Evolutionary conservation across 2,329 filamentous ascomycete species (phyloP), one percentile per base, ranked within the genome.

Genomic region (Pseudogymnoascus sp.): DNA sequence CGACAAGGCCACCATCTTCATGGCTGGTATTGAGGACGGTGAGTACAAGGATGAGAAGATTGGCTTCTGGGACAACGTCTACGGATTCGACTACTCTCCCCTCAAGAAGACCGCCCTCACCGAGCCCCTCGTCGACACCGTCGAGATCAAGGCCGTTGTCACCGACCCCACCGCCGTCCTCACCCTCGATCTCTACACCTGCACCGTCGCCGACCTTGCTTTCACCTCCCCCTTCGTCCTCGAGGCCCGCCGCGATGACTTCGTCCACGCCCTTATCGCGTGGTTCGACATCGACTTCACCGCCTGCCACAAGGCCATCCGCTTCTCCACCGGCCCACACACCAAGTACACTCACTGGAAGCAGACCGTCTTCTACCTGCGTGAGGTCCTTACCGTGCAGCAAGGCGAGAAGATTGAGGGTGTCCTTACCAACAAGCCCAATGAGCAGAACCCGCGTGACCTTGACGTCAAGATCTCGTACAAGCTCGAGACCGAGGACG

Each of bases 1-100:
- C 18, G 95, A 99, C 80, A 97, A 96, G 85, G 95, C 95, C 62
- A 97, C 91, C 71, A 96, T 99, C 76, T 97, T 92, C 79, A 86
- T 96, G 76, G 95, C 92, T 65, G 95, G 90, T 73, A 99, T 99
- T 67, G 95, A 99, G 80, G 95, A 99, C 74, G 95, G 95, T 69
- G 95, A 99, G 67, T 99, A 99, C 85, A 97, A 97, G 83, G 93
- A 97, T 68, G 95, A 99, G 82, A 99, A 99, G 84, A 99, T 99
- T 73, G 93, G 93, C 78, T 99, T 97, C 84, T 99, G 95, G 95
- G 93, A 97, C 75, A 97, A 96, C 73, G 95, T 99, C 68, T 99
- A 96, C 78, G 95, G 95, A 68, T 99, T 99, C 79, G 86, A 99
- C 80, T 99, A 96, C 79, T 87, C 87, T 23, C 93, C 95, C 1